Evolutionary conservation across 2,329 filamentous ascomycete genomes (phyloP).

Genomic region (Sphaerulina populicola): DNA sequence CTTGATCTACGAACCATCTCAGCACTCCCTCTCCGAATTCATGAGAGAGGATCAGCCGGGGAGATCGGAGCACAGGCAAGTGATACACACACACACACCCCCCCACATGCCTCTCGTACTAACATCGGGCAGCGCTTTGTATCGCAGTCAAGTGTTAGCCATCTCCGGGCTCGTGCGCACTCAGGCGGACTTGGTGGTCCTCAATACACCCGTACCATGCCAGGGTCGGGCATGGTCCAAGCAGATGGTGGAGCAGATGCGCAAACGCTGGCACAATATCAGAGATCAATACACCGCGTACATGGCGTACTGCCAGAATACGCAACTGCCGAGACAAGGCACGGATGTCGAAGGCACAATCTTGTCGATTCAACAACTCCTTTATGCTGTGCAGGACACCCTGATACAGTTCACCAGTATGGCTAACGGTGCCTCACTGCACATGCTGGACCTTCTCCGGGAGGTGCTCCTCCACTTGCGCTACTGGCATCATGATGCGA

Average conservation of each 20-base stretch:
- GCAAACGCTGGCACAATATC: slow-evolving; percentile 6
- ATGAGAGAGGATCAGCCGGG: neutral
- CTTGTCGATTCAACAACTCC: slow-evolving; percentile 8
- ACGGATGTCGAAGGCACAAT: slow-evolving; percentile 13
- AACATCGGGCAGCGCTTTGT: slow-evolving; percentile 5
- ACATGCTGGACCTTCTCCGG: slow-evolving; percentile 4
- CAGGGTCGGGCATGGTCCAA: slow-evolving; percentile 8
- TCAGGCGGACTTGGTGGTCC: neutral
- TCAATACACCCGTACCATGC: slow-evolving; percentile 3
- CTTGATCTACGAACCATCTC: slow-evolving; percentile 7
- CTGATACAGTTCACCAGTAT: slow-evolving; percentile 5
- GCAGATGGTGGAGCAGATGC: slow-evolving; percentile 5
- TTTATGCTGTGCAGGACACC: slow-evolving; percentile 9
- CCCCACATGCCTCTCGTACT: neutral
- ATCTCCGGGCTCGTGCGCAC: slow-evolving; percentile 1
- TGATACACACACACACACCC: neutral
- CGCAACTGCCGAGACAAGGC: neutral
- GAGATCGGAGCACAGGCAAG: slow-evolving; percentile 7
- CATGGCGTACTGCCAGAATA: neutral
- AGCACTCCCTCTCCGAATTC: slow-evolving; percentile 4
- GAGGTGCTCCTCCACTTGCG: slow-evolving; percentile 1
- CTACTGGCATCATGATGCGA: neutral
- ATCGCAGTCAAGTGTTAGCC: neutral
- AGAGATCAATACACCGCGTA: neutral
- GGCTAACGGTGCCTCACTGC: slow-evolving; percentile 2